A percentile compares a stretch with the other conserved stretches of the same genome.
Evolutionary conservation across 2,329 filamentous ascomycete species (phyloP).

Genomic region (Clonostachys byssicola): DNA sequence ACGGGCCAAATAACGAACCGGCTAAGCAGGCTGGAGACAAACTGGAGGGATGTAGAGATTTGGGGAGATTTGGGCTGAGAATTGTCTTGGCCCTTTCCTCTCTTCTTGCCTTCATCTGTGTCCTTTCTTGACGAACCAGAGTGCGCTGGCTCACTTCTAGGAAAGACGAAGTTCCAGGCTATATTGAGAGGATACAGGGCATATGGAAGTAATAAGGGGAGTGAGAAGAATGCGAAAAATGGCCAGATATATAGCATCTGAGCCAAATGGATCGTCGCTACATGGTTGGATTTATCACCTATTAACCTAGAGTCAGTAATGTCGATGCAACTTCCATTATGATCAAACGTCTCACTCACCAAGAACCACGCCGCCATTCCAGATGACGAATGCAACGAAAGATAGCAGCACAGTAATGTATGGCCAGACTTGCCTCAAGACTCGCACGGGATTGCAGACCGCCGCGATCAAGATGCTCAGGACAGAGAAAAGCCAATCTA

Average conservation of each 20-base stretch:
- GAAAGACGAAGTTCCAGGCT: neutral
- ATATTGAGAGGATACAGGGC: constrained; percentile 15
- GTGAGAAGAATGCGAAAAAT: constrained; percentile 84
- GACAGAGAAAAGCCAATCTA: constrained; percentile 52
- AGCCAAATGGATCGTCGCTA: constrained; percentile 81
- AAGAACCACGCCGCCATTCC: constrained; percentile 90
- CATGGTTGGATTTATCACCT: constrained; percentile 93
- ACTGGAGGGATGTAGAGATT: constrained; percentile 13
- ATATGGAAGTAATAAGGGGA: constrained; percentile 64
- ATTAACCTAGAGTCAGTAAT: constrained; percentile 13
- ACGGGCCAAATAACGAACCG: constrained; percentile 22
- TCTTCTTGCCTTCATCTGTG: too few species aligned
- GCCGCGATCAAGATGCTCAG: constrained; percentile 62
- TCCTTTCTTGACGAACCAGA: neutral
- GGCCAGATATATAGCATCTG: constrained; percentile 97
- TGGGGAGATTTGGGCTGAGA: neutral
- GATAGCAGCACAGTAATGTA: constrained; percentile 58
- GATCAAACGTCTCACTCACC: constrained; percentile 42
- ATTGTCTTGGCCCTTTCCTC: neutral
- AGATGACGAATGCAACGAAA: constrained; percentile 73
- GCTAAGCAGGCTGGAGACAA: constrained; percentile 9
- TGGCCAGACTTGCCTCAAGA: constrained; percentile 49
- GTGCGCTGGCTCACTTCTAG: neutral
- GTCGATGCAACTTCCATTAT: neutral
- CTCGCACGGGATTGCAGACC: constrained; percentile 37